phyloP scores from a whole-genome alignment of 495 filamentous ascomycete genomes.

The Saxophila tyrrhenica region DNA sequence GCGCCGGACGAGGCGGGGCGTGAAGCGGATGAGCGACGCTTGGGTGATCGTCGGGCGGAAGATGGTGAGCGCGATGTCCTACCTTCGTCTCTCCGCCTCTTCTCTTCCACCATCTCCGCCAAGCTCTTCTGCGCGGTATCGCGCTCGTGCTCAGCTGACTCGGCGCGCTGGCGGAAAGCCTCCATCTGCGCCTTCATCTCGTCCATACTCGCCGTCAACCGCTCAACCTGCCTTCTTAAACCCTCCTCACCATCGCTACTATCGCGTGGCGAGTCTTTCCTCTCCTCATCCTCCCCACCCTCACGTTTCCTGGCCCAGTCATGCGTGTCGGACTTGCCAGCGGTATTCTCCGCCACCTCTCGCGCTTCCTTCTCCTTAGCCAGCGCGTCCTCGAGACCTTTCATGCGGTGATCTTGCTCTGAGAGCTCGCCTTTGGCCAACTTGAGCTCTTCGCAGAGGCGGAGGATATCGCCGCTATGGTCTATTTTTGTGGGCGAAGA shows the following conservation, averaged over 20 bases:
- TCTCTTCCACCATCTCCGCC: constrained; percentile 77
- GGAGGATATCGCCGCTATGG: constrained; percentile 58
- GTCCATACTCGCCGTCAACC: constrained; percentile 72
- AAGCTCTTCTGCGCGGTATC: constrained; percentile 57
- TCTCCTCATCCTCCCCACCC: constrained; percentile 44
- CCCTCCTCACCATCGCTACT: too few relatives aligned
- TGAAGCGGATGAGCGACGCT: not conserved
- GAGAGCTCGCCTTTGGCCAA: constrained; percentile 74
- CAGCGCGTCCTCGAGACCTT: constrained; percentile 69
- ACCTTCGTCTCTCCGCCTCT: constrained; percentile 50
- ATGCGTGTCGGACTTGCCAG: too few relatives aligned
- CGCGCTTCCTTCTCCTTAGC: constrained; percentile 69
- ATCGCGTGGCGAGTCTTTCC: constrained; percentile 9
- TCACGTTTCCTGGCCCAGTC: too few relatives aligned
- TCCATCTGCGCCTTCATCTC: constrained; percentile 72
- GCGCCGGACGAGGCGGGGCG: not conserved
- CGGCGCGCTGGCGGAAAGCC: constrained; percentile 60
- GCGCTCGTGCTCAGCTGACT: constrained; percentile 66
- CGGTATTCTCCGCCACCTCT: constrained; percentile 75
- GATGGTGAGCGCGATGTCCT: not conserved
- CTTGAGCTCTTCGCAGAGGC: constrained; percentile 69
- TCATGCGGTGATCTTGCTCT: constrained; percentile 61
- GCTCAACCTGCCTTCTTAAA: constrained; percentile 64
- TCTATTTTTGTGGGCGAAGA: constrained; percentile 39
- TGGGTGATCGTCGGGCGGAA: not conserved